These are phyloP conservation scores for Geotrichum fermentans DNA, from an alignment of 1,139 yeast genomes.

Conservation along the genomic window DNA sequence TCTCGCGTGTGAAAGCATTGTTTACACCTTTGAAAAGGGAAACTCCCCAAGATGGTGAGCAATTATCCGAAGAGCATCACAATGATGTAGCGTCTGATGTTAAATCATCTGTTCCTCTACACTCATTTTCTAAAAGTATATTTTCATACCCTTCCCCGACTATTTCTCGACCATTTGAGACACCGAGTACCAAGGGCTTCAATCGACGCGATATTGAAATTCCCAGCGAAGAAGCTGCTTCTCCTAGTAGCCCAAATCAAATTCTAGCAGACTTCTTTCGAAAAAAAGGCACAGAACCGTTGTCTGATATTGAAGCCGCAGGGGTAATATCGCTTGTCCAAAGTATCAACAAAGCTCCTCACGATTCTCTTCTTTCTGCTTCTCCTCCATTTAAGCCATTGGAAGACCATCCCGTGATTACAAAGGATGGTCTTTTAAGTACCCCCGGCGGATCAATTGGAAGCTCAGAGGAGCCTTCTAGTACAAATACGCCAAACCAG, in stretches of 20 bases:
- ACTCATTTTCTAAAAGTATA: background rate
- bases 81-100: too few relatives aligned
- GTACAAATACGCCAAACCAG: too few relatives aligned
- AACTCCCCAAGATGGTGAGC: background rate
- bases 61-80: background rate
- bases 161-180: background rate
- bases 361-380: background rate
- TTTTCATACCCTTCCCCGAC: constrained; percentile 6
- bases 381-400: background rate
- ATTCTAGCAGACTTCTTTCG: constrained; percentile 17
- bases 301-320: constrained; percentile 14
- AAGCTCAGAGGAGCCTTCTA: too few relatives aligned
- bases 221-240: too few relatives aligned
- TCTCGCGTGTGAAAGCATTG: constrained; percentile 13
- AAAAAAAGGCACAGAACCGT: constrained; percentile 16
- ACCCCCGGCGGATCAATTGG: too few relatives aligned
- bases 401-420: too few relatives aligned
- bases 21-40: constrained; percentile 13
- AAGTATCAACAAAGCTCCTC: background rate
- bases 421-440: too few relatives aligned
- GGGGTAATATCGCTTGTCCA: constrained; percentile 14
- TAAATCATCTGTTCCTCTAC: too few relatives aligned
- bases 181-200: too few relatives aligned
- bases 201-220: too few relatives aligned
- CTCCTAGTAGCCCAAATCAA: constrained; percentile 15